Base-by-base conservation (phyloP, 441 rosid species). In the Viola pubescens region DNA sequence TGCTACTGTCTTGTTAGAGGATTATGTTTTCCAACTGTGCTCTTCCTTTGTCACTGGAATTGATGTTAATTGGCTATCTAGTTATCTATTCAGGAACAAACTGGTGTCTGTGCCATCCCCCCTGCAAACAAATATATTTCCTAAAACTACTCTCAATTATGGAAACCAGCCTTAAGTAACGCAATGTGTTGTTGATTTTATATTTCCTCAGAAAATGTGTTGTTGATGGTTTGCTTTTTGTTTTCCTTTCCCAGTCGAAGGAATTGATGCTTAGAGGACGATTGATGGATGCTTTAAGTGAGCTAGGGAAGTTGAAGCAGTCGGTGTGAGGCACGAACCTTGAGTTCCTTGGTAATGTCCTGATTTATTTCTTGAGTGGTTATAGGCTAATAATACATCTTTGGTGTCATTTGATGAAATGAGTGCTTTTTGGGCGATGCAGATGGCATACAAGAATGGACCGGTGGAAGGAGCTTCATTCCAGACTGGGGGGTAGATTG, bases 271-370 rank as follows among this genome's bases (percentile, higher is more conserved):
- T 84, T 19, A 61, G 41, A 40, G 73, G 65, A 58, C 90, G 84
- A 40, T 75, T 89, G 12, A 69, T 73, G 72, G 82, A 71, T 46
- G 85, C 72, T 58, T 60, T 83, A 63, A 26, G 53, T 11, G 82
- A 82, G 72, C 63, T 86, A 49, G 78, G 73, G 40, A 65, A 74
- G 69, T 71, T 78, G 38, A 78, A 72, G 63, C 63, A 61, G 53
- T 46, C 68, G 9, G 62, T 60, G 44, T 82, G 60, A 70, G 46
- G 54, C 50, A 10, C 55, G 44, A 9, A 49, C 14, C 46, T 10
- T 12, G 61, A 43, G 51, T 46, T 64, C 42, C 58, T 54, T 14
- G 66, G 71, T 43, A 61, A 64, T 52, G 3, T 7, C n/a, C 53
- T 47, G 9, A 12, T 34, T 52, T 14, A 43, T 60, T 45, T 37